phyloP scores from a whole-genome alignment of 805 yeast species.

The Cyberlindnera mycetangii region DNA sequence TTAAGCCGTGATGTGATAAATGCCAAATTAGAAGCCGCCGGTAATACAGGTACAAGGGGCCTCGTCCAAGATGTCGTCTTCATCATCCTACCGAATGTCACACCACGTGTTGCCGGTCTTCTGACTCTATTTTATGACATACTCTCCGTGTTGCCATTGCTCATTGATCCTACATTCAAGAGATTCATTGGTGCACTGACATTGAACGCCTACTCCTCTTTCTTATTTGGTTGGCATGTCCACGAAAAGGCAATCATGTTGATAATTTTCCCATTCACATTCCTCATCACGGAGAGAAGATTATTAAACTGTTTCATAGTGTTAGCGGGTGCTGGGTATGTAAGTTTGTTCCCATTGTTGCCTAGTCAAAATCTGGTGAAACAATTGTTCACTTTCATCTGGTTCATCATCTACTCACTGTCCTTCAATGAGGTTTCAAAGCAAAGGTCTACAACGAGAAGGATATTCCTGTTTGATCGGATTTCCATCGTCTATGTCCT shows the following conservation, averaged over 20 bases:
- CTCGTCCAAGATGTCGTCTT: slow-evolving; percentile 89
- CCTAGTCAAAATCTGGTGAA: slow-evolving; percentile 80
- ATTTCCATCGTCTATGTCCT: slow-evolving; percentile 62
- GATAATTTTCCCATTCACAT: slow-evolving; percentile 82
- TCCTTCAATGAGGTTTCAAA: slow-evolving; percentile 68
- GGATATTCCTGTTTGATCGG: slow-evolving; percentile 69
- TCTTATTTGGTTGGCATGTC: slow-evolving; percentile 97
- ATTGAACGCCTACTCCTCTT: slow-evolving; percentile 87
- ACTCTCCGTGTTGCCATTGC: slow-evolving; percentile 68
- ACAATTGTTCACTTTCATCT: slow-evolving; percentile 70
- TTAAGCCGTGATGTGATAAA: slow-evolving; percentile 32
- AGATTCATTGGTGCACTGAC: slow-evolving; percentile 83
- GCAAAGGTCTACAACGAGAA: slow-evolving; percentile 32
- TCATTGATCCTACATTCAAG: slow-evolving; percentile 68
- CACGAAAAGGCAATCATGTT: slow-evolving; percentile 96
- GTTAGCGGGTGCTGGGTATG: slow-evolving; percentile 75
- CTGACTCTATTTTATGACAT: slow-evolving; percentile 83
- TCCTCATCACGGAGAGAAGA: slow-evolving; percentile 68
- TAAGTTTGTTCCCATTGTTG: slow-evolving; percentile 83
- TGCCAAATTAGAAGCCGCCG: slow-evolving; percentile 31
- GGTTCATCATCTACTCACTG: slow-evolving; percentile 77
- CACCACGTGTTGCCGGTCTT: slow-evolving; percentile 73
- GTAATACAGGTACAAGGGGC: slow-evolving; percentile 68
- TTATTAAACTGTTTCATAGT: slow-evolving; percentile 69
- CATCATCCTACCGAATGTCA: slow-evolving; percentile 72